Percentiles rank a stretch among this genome's conserved stretches.
Conservation (phyloP, 2,329 filamentous ascomycete genomes). For the Madurella mycetomatis region DNA sequence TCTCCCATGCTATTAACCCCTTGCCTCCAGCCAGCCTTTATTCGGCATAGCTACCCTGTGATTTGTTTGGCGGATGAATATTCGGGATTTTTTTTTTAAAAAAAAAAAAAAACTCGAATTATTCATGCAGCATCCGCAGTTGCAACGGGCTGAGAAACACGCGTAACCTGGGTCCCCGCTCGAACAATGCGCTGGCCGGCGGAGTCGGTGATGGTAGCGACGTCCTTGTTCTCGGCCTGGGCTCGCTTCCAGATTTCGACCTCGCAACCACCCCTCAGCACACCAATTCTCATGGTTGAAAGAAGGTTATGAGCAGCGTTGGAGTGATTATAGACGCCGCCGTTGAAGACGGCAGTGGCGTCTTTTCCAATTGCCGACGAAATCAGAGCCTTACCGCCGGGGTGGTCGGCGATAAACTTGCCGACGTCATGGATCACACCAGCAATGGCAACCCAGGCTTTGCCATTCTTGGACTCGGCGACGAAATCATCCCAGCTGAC, state of each 20-base stretch:
- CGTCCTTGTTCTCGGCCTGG: conserved; percentile 78
- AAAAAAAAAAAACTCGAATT: neutral
- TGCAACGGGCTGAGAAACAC: conserved; percentile 71
- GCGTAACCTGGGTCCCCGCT: conserved; percentile 80
- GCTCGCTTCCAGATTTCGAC: conserved; percentile 92
- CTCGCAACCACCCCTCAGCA: conserved; percentile 80
- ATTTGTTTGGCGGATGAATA: neutral
- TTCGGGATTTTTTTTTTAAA: too few relatives aligned
- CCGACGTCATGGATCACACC: conserved; percentile 83
- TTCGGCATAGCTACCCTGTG: too few relatives aligned
- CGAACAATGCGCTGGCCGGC: conserved; percentile 78
- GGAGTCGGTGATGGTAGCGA: conserved; percentile 74
- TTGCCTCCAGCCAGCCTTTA: too few relatives aligned
- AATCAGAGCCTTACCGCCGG: conserved; percentile 87
- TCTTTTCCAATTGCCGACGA: conserved; percentile 79
- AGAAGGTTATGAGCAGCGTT: conserved; percentile 87
- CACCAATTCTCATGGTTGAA: conserved; percentile 82
- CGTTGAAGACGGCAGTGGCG: conserved; percentile 86
- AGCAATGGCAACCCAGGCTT: conserved; percentile 70
- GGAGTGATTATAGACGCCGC: conserved; percentile 83
- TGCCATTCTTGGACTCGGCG: conserved; percentile 70
- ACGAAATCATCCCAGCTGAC: conserved; percentile 85
- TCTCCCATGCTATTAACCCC: too few relatives aligned
- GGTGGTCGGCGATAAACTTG: conserved; percentile 82
- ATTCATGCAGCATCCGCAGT: conserved; percentile 76